Evolutionary conservation across 345 rosid species (phyloP).

Genomic region (Sapria himalayana): DNA sequence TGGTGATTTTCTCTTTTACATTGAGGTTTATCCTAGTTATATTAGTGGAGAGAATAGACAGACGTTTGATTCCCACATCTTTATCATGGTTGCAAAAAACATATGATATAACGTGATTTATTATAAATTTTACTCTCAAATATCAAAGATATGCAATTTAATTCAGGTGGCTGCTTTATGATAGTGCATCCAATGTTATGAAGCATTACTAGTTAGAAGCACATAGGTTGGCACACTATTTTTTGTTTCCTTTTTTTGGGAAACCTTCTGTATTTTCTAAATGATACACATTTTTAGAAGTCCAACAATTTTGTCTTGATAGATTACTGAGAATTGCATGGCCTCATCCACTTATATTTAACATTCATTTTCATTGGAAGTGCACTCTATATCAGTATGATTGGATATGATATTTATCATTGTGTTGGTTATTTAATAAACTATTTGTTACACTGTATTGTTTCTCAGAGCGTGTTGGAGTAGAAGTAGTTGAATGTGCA

Average conservation of each 20-base stretch:
- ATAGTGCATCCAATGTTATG: too few species aligned
- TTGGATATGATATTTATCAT: not conserved
- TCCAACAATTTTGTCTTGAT: not conserved
- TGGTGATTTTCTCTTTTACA: not conserved
- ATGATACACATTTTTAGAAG: not conserved
- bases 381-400: not conserved
- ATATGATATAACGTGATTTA: too few species aligned
- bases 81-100: too few species aligned
- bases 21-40: not conserved
- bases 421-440: not conserved
- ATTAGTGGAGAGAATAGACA: too few species aligned
- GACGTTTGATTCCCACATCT: too few species aligned
- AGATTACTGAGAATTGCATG: not conserved
- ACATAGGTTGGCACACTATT: too few species aligned
- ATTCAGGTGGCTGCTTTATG: too few species aligned
- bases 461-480: constrained; percentile 62
- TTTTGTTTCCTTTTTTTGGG: too few species aligned
- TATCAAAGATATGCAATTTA: too few species aligned
- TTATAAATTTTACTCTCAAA: too few species aligned
- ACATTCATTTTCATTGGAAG: not conserved
- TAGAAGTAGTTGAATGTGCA: constrained; percentile 78
- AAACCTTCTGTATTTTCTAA: too few species aligned
- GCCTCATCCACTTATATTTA: not conserved
- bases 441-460: not conserved
- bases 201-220: too few species aligned